Conservation (phyloP, 495 filamentous ascomycete species). For the Penicillium alfredii region DNA sequence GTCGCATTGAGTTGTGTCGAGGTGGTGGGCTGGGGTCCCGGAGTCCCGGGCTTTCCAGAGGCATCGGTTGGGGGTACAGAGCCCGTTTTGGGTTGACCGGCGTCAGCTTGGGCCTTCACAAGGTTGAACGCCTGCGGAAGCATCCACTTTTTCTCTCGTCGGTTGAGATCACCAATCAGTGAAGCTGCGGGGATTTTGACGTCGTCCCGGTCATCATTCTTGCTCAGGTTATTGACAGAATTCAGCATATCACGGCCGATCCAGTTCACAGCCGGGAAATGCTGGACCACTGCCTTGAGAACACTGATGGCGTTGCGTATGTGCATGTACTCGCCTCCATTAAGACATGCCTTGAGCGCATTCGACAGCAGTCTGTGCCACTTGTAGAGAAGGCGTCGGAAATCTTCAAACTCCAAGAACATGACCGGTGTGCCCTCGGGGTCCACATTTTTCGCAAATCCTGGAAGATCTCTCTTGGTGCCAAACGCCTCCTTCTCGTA, state of each 20-base stretch:
- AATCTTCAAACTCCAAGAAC: slow-evolving; percentile 79
- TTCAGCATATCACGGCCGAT: slow-evolving; percentile 68
- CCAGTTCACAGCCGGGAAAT: slow-evolving; percentile 85
- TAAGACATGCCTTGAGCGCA: slow-evolving; percentile 73
- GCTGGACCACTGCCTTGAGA: slow-evolving; percentile 69
- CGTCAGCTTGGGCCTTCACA: slow-evolving; percentile 20
- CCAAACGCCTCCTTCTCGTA: slow-evolving; percentile 80
- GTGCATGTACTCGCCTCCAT: slow-evolving; percentile 89
- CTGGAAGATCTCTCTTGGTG: slow-evolving; percentile 53
- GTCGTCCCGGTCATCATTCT: slow-evolving; percentile 74
- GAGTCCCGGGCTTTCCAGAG: slow-evolving; percentile 33
- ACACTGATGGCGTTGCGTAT: slow-evolving; percentile 92
- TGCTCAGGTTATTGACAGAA: slow-evolving; percentile 58
- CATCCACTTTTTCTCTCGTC: slow-evolving; percentile 73
- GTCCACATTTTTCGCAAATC: slow-evolving; percentile 61
- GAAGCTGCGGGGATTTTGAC: slow-evolving; percentile 86
- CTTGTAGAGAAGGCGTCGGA: slow-evolving; percentile 73
- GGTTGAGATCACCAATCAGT: slow-evolving; percentile 73
- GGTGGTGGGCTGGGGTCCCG: slow-evolving; percentile 31
- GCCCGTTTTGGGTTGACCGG: slow-evolving; percentile 22
- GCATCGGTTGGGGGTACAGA: slow-evolving; percentile 16
- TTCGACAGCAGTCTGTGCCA: slow-evolving; percentile 78
- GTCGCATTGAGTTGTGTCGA: slow-evolving; percentile 41
- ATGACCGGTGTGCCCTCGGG: slow-evolving; percentile 55
- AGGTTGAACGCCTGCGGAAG: slow-evolving; percentile 70